Conservation (phyloP, 305 asterid species). For the Nicotiana rustica region DNA sequence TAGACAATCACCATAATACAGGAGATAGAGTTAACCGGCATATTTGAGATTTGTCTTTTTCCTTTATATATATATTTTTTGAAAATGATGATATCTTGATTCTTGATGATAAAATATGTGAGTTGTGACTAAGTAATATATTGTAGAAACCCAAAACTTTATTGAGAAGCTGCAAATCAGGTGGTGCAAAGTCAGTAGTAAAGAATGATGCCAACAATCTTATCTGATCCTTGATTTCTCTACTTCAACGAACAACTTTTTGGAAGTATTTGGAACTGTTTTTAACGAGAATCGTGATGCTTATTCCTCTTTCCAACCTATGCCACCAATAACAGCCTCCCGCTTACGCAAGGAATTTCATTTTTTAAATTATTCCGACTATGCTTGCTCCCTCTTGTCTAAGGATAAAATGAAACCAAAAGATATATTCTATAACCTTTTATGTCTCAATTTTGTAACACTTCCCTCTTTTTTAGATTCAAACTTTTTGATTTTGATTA, state of each 20-base stretch:
- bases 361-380: neutral
- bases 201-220: neutral
- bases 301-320: slow-evolving; percentile 13
- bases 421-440: no score
- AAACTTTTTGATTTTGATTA: no score
- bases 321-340: neutral
- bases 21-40: neutral
- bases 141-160: neutral
- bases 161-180: slow-evolving; percentile 7
- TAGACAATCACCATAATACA: neutral
- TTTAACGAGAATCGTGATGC: slow-evolving; percentile 29
- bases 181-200: neutral
- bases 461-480: no score
- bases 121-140: neutral
- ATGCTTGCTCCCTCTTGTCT: no score
- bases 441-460: no score
- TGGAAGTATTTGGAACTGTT: neutral
- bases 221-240: no score
- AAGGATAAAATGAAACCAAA: no score
- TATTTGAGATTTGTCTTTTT: slow-evolving; percentile 18
- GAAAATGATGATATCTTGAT: neutral
- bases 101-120: neutral
- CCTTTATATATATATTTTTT: neutral
- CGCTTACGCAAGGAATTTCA: neutral
- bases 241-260: no score